Conservation (phyloP, 2,329 filamentous ascomycete species). For the Stagonosporopsis vannaccii region DNA sequence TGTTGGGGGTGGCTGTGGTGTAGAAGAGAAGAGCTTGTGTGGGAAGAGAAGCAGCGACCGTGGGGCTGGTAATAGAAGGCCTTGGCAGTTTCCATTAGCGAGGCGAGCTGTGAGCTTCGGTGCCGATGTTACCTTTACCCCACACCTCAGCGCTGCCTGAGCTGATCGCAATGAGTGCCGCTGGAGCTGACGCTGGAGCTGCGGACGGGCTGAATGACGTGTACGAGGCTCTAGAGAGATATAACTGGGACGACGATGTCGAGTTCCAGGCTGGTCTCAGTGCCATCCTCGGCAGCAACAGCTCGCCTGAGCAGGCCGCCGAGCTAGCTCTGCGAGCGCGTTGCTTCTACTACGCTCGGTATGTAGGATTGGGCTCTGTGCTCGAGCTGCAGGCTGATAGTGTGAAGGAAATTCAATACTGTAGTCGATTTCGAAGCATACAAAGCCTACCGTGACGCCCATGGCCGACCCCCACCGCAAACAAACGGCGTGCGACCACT, state of each 20-base stretch:
- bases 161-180: constrained; percentile 13
- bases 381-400: not conserved
- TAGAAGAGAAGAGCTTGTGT: constrained; percentile 24
- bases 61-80: constrained; percentile 24
- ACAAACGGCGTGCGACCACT: constrained; percentile 26
- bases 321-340: constrained; percentile 71
- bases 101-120: constrained; percentile 16
- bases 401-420: constrained; percentile 50
- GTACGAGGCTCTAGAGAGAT: constrained; percentile 69
- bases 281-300: constrained; percentile 68
- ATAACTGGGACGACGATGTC: constrained; percentile 72
- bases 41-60: constrained; percentile 25
- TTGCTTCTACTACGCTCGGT: constrained; percentile 71
- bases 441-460: constrained; percentile 65
- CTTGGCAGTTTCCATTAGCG: constrained; percentile 29
- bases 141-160: constrained; percentile 25
- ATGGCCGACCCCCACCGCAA: constrained; percentile 31
- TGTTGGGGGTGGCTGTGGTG: constrained; percentile 23
- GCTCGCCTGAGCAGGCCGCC: constrained; percentile 61
- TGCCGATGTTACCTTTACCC: constrained; percentile 27
- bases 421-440: constrained; percentile 72
- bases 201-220: constrained; percentile 44
- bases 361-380: not conserved
- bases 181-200: constrained; percentile 20
- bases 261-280: constrained; percentile 73